Base-by-base conservation (phyloP, 1,284 basidiomycete genomes). In the Xerocomus amazonicus region DNA sequence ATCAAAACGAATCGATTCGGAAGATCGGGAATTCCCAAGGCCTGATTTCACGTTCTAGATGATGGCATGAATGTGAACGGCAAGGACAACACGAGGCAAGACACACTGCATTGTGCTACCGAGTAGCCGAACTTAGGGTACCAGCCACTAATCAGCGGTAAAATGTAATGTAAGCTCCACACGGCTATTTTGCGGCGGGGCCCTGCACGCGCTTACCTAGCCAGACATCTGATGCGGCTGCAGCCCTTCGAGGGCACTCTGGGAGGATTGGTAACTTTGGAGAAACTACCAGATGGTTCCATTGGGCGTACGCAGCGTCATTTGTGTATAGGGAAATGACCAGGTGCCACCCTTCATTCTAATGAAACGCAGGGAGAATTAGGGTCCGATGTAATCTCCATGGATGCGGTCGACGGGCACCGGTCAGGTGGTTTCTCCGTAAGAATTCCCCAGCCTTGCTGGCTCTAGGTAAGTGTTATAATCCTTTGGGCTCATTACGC, bases 31-130 rank as follows among this genome's bases (percentile, higher is more conserved):
- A 58, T 41, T 46, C 42, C 29, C 37, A 35, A 50, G 34, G 9
- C 42, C n/a, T 48, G 44, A 50, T 40, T 50, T 53, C 52, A 58
- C 48, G 44, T 60, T 63, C 66, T 63, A 58, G 62, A 68, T 54
- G 33, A 48, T 45, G 51, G 50, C 42, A 45, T 44, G 59, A 59
- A 59, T 52, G 61, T 54, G 62, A 48, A 47, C 58, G 17, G 56
- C 53, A 59, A 53, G 62, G 64, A 44, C 9, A 59, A 65, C 62
- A 63, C 45, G 62, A 67, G 62, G 62, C 62, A 31, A 50, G 51
- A 43, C 50, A 64, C 62, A 66, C 53, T 38, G 55, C 60, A 44
- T 52, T 46, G 32, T 40, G 32, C 39, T 51, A 47, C 60, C 52
- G 45, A 52, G 35, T 47, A 54, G 42, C 49, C 62, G 52, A 44